Conservation (phyloP, 2,329 filamentous ascomycete genomes). For the Colletotrichum sp. region DNA sequence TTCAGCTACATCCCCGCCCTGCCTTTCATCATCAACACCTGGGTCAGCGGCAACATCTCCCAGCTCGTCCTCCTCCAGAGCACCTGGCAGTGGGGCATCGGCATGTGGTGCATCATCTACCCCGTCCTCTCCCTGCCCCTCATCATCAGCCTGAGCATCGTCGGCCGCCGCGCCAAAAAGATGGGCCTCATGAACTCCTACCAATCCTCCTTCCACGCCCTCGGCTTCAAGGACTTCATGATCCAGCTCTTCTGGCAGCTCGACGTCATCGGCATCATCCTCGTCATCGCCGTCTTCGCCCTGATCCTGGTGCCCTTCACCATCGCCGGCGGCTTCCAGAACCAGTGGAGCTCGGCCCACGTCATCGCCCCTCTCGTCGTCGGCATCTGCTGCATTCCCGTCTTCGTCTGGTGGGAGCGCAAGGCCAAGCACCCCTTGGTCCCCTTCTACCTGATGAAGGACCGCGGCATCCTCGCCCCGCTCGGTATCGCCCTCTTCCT, state of each 20-base stretch:
- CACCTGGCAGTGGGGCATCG: constrained; percentile 67
- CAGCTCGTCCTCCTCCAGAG: constrained; percentile 50
- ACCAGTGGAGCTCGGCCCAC: constrained; percentile 41
- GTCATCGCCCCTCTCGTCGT: constrained; percentile 51
- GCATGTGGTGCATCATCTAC: constrained; percentile 71
- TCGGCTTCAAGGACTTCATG: constrained; percentile 36
- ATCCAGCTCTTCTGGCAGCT: constrained; percentile 52
- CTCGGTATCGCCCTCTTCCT: constrained; percentile 62
- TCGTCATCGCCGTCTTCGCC: constrained; percentile 51
- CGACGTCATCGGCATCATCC: constrained; percentile 49
- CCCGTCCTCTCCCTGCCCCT: constrained; percentile 59
- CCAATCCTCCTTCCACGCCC: constrained; percentile 34
- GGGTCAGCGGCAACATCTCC: constrained; percentile 65
- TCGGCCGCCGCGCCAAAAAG: constrained; percentile 57
- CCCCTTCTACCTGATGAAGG: constrained; percentile 65
- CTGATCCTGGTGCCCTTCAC: constrained; percentile 51
- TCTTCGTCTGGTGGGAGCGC: constrained; percentile 56
- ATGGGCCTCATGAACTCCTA: constrained; percentile 49
- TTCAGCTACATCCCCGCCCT: constrained; percentile 68
- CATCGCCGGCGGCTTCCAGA: constrained; percentile 46
- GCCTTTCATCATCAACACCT: constrained; percentile 69
- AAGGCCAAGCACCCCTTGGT: constrained; percentile 58
- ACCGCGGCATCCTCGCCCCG: constrained; percentile 69
- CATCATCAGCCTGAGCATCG: constrained; percentile 54
- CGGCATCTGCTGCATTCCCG: constrained; percentile 52